These are phyloP conservation scores for Acer saccharum DNA, from an alignment of 345 rosid genomes.

Conservation along the genomic window DNA sequence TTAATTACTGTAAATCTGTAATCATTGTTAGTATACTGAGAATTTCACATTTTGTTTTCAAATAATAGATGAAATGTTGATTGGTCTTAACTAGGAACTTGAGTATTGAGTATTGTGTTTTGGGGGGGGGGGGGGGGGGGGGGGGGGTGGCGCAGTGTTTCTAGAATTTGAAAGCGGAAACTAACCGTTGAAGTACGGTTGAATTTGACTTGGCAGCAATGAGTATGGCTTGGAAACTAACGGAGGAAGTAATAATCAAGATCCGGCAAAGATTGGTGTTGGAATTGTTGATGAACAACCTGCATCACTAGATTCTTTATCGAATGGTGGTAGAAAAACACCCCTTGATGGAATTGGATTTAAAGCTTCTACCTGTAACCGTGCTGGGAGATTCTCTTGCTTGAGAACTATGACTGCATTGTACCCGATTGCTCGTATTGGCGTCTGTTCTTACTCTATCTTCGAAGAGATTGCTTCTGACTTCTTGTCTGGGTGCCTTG, in stretches of 20 bases:
- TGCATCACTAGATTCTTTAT: slow-evolving; percentile 14
- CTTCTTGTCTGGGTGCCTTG: slow-evolving; percentile 57
- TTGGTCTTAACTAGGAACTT: neutral
- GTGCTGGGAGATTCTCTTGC: slow-evolving; percentile 52
- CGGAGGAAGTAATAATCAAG: slow-evolving; percentile 24
- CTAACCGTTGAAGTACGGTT: neutral
- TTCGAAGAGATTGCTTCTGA: slow-evolving; percentile 56
- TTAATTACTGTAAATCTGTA: neutral
- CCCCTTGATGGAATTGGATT: slow-evolving; percentile 27
- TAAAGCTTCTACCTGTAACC: slow-evolving; percentile 35
- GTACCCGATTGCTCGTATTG: slow-evolving; percentile 62
- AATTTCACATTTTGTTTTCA: neutral
- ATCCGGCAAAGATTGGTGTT: slow-evolving; percentile 16
- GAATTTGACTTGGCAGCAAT: slow-evolving; percentile 37
- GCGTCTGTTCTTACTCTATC: slow-evolving; percentile 38
- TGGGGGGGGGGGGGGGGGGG: too few species aligned
- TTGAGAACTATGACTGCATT: slow-evolving; percentile 49
- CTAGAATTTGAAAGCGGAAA: neutral
- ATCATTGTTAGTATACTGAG: neutral
- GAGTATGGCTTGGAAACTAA: slow-evolving; percentile 34
- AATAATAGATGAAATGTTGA: neutral
- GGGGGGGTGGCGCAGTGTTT: neutral
- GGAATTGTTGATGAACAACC: slow-evolving; percentile 10
- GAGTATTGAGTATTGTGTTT: too few species aligned
- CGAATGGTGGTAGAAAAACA: slow-evolving; percentile 19